These are phyloP conservation scores for Colletotrichum limetticola DNA, from an alignment of 2,329 filamentous ascomycete species.

Conservation along the genomic window DNA sequence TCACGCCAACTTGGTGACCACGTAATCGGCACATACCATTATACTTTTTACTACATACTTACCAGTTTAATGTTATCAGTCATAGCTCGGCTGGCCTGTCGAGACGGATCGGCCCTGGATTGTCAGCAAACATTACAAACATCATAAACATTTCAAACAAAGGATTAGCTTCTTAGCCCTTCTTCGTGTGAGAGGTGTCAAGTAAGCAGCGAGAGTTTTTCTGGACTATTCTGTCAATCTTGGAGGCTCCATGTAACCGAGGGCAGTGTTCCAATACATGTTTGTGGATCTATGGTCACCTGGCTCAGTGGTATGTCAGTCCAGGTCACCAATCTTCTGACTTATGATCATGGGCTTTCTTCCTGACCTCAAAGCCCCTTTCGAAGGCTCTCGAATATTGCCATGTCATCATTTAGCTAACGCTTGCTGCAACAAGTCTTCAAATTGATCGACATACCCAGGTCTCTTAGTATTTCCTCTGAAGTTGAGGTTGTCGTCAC, in stretches of 20 bases:
- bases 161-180: background rate
- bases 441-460: background rate
- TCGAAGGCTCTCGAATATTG: background rate
- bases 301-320: background rate
- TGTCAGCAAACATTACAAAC: background rate
- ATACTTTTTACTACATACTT: constrained; percentile 12
- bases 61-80: constrained; percentile 27
- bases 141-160: background rate
- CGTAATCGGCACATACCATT: background rate
- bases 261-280: background rate
- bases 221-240: background rate
- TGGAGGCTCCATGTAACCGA: too few relatives aligned
- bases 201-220: background rate
- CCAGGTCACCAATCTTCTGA: background rate
- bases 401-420: background rate
- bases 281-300: background rate
- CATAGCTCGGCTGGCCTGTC: background rate
- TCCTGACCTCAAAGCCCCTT: background rate
- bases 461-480: background rate
- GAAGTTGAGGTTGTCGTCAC: background rate
- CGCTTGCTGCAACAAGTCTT: background rate
- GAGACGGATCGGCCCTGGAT: background rate
- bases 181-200: background rate
- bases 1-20: background rate
- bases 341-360: background rate